Base-by-base conservation (phyloP, 2,329 filamentous ascomycete genomes). In the Cladophialophora immunda region DNA sequence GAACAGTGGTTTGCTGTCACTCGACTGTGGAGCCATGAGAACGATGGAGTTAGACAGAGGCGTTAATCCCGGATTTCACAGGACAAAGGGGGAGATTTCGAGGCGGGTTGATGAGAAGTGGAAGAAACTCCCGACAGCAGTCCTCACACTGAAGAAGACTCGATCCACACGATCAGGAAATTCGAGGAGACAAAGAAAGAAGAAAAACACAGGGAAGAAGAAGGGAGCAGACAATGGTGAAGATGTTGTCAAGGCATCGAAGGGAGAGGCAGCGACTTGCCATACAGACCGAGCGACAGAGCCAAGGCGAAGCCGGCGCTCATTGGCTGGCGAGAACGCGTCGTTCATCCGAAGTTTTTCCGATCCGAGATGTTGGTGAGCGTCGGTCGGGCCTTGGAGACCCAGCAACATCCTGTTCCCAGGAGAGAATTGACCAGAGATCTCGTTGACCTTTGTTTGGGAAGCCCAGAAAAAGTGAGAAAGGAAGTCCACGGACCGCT, bases 1-100 rank as follows among this genome's bases (percentile, higher is more conserved):
- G 75, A 87, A 91, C 71, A 81, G 79, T n/a, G 83, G 81, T 67
- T 85, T 83, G 76, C 76, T 78, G 62, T 73, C 71, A 19, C 50
- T 60, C 7, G 67, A 63, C 19, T 86, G 77, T 67, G 86, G 83
- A 65, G 86, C 85, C 85, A 94, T 93, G 75, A 78, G 81, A 76
- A 25, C 19, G 58, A 3, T 25, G 59, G 30, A 8, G n/a, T 17
- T n/a, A 34, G 59, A n/a, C 50, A n/a, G n/a, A 83, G 86, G 57
- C 84, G 25, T 45, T 41, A 17, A 17, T 41, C 25, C 29, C n/a
- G 45, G 36, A 53, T 36, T 53, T 60, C 55, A 29, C n/a, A 36
- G 62, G 29, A 58, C 55, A 54, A 50, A 30, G 27, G 19, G 25
- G 19, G 41, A 30, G 22, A 52, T 15, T 5, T 27, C 25, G 17